Evolutionary conservation across 2,329 filamentous ascomycete species (phyloP), one percentile per base, ranked within the genome.

Genomic region (Elsinoe necatrix): DNA sequence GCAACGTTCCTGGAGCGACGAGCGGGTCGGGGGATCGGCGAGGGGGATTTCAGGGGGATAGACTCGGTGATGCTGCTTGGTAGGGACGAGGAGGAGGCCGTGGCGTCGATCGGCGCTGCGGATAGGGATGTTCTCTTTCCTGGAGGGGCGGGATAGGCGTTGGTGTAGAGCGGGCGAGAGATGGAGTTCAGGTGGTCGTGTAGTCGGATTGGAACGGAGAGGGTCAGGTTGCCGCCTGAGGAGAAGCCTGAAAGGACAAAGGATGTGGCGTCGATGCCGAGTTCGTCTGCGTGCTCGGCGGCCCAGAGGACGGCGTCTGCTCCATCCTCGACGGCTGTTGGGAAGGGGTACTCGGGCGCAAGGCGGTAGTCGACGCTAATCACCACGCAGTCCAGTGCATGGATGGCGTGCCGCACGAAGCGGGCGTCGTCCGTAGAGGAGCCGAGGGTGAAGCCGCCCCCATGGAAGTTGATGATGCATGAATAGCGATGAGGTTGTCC

Each of bases 391-490:
- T 74, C 73, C 12, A 79, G 74, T 57, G 82, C 71, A 2, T 78
- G 64, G n/a, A 82, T 72, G 1, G 83, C 77, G 5, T 74, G 74
- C 21, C 73, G 72, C 41, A 78, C 77, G 81, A 81, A 85, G 57
- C 80, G 75, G 43, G 76, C 75, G 68, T 85, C 82, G 63, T 85
- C 82, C 14, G 76, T 78, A 6, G 81, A 75, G 4, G 72, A 75
- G 3, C 82, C 82, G 4, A 85, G 67, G 0, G 78, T 81, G 66
- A 84, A 85, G 1, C 82, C 82, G 42, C 82, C 82, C 14, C 82
- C 81, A 60, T 85, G 82, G 62, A 84, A 83, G 63, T 84, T 84
- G 62, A 84, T 76, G 1, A 83, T 74, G 3, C 81, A 77, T 0
- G 81, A 80, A 57, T 78, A 82, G 12, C 61, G 62, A 9, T 65